These are phyloP conservation scores for Tetracladium maxilliforme DNA, from an alignment of 2,329 filamentous ascomycete genomes.

Conservation along the genomic window DNA sequence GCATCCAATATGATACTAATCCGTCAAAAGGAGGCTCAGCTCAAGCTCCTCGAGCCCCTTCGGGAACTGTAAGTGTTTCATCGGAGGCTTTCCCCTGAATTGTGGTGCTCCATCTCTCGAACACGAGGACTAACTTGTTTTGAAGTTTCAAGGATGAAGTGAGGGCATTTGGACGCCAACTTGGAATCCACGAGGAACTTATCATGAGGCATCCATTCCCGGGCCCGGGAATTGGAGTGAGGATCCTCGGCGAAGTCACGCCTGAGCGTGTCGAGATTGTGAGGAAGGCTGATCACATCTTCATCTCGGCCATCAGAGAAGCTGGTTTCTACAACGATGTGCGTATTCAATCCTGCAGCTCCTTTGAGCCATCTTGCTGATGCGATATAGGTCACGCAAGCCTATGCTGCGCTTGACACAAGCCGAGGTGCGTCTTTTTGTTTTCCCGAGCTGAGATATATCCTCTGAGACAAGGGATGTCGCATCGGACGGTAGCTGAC, in stretches of 20 bases:
- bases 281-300: slow-evolving; percentile 64
- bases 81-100: too few relatives aligned
- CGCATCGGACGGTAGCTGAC: too few relatives aligned
- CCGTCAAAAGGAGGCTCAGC: slow-evolving; percentile 3
- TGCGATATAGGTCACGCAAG: slow-evolving; percentile 24
- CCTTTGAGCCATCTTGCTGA: slow-evolving; percentile 1
- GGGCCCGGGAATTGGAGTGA: slow-evolving; percentile 60
- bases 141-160: slow-evolving; percentile 84
- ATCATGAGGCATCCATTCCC: slow-evolving; percentile 71
- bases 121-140: slow-evolving; percentile 6
- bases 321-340: slow-evolving; percentile 59
- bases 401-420: slow-evolving; percentile 28
- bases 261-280: slow-evolving; percentile 65
- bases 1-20: neutral
- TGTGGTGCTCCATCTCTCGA: too few relatives aligned
- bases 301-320: slow-evolving; percentile 59
- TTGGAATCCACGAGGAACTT: slow-evolving; percentile 60
- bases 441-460: too few relatives aligned
- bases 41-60: slow-evolving; percentile 67
- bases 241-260: slow-evolving; percentile 76
- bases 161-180: slow-evolving; percentile 49
- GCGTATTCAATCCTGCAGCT: slow-evolving; percentile 9
- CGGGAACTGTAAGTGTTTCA: too few relatives aligned
- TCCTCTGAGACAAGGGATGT: too few relatives aligned
- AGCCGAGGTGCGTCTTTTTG: slow-evolving; percentile 15